A percentile compares a stretch with the other conserved stretches of the same genome.
Evolutionary conservation across 2,329 filamentous ascomycete genomes (phyloP).

Genomic region (Microcera coccophila): DNA sequence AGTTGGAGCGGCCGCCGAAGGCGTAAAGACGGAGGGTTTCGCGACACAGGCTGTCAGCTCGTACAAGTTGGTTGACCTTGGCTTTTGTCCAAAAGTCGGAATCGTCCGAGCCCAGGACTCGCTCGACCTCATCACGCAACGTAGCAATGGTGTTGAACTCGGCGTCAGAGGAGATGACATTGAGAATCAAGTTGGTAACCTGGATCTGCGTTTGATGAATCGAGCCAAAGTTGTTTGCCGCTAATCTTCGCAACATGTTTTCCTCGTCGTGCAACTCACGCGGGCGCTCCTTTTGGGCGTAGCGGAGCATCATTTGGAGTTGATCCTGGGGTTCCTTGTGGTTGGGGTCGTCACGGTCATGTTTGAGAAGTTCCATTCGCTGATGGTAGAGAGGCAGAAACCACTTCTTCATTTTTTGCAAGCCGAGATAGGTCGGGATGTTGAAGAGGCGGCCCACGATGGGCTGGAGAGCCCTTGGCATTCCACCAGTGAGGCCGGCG

Average conservation of each 20-base stretch:
- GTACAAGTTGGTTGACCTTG: slow-evolving; percentile 34
- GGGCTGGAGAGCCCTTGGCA: slow-evolving; percentile 31
- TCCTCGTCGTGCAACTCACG: slow-evolving; percentile 32
- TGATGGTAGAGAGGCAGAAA: slow-evolving; percentile 20
- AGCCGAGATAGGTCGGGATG: slow-evolving; percentile 17
- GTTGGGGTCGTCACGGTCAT: slow-evolving; percentile 5
- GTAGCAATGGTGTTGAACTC: slow-evolving; percentile 36
- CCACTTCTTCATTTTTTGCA: slow-evolving; percentile 27
- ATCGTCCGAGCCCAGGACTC: slow-evolving; percentile 26
- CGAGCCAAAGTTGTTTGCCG: slow-evolving; percentile 34
- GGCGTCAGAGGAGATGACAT: slow-evolving; percentile 34
- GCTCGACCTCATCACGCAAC: slow-evolving; percentile 36
- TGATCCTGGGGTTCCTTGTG: slow-evolving; percentile 34
- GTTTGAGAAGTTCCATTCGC: slow-evolving; percentile 8
- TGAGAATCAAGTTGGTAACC: slow-evolving; percentile 38
- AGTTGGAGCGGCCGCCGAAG: slow-evolving; percentile 26
- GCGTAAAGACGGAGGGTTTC: slow-evolving; percentile 41
- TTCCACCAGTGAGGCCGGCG: slow-evolving; percentile 29
- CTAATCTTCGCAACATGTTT: slow-evolving; percentile 31
- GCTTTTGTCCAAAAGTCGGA: slow-evolving; percentile 37
- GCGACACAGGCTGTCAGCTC: slow-evolving; percentile 39
- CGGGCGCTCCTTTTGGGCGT: slow-evolving; percentile 35
- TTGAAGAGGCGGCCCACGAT: slow-evolving; percentile 28
- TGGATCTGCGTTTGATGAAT: slow-evolving; percentile 40
- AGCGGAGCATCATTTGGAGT: slow-evolving; percentile 41